These are phyloP conservation scores for Apiospora phragmitis DNA, from an alignment of 2,329 filamentous ascomycete species.

Conservation along the genomic window DNA sequence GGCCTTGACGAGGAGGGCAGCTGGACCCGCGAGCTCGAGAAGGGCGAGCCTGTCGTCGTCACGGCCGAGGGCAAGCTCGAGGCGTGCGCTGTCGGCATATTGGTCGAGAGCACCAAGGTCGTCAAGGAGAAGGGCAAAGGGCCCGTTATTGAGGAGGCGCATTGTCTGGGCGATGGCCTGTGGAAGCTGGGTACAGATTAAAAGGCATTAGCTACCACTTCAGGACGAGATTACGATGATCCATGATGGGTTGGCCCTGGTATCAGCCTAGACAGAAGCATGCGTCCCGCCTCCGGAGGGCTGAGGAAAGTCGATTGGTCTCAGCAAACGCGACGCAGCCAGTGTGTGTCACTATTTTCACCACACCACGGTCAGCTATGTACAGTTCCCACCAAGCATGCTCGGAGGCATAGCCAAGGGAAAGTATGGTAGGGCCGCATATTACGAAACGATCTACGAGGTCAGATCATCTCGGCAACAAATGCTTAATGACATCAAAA, in stretches of 20 bases:
- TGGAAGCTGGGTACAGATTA: constrained; percentile 70
- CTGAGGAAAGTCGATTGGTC: not conserved
- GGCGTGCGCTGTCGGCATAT: constrained; percentile 81
- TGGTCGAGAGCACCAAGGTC: constrained; percentile 85
- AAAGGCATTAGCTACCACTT: not conserved
- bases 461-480: not conserved
- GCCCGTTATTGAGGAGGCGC: constrained; percentile 87
- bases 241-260: not conserved
- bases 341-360: not conserved
- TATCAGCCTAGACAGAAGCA: not conserved
- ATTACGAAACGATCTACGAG: not conserved
- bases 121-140: constrained; percentile 95
- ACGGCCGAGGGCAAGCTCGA: constrained; percentile 92
- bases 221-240: not conserved
- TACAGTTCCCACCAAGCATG: not conserved
- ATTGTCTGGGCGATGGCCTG: constrained; percentile 91
- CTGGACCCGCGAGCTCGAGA: constrained; percentile 68
- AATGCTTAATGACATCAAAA: not conserved
- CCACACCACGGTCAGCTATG: too few relatives aligned
- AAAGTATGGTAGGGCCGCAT: not conserved
- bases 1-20: constrained; percentile 50
- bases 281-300: not conserved
- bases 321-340: not conserved
- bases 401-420: not conserved
- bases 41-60: constrained; percentile 84